Percentiles rank a stretch among this genome's conserved stretches.
phyloP scores from a whole-genome alignment of 2,329 filamentous ascomycete genomes.

The Balansia obtecta region DNA sequence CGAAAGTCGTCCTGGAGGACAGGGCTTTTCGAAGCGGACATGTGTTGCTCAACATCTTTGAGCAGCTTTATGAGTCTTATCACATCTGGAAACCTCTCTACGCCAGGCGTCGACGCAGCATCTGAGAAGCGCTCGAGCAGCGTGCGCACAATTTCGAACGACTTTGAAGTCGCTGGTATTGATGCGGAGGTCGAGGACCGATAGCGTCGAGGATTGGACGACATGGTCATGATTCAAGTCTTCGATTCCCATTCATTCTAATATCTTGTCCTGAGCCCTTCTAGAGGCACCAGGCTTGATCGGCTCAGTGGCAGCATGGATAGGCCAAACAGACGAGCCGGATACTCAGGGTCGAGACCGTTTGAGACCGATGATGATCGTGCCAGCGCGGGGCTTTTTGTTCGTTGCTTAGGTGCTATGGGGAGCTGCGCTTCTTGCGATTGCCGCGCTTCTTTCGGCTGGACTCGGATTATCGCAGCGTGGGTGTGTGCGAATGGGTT shows the following conservation, averaged over 20 bases:
- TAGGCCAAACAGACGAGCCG: slow-evolving; percentile 9
- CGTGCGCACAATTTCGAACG: slow-evolving; percentile 43
- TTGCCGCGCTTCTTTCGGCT: slow-evolving; percentile 5
- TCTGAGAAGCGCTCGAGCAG: slow-evolving; percentile 36
- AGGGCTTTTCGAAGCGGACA: slow-evolving; percentile 35
- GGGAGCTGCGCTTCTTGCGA: slow-evolving; percentile 2
- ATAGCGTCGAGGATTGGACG: slow-evolving; percentile 41
- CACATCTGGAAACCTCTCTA: slow-evolving; percentile 35
- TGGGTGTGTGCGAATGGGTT: background rate
- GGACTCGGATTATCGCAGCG: background rate
- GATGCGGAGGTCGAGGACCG: slow-evolving; percentile 54
- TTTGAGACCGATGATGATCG: background rate
- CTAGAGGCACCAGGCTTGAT: slow-evolving; percentile 24
- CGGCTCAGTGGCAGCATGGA: slow-evolving; percentile 23
- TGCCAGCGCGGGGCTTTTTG: slow-evolving; percentile 2
- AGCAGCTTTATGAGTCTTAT: slow-evolving; percentile 40
- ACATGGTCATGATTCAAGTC: slow-evolving; percentile 28
- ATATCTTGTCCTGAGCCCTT: slow-evolving; percentile 19
- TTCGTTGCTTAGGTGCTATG: background rate
- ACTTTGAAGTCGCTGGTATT: slow-evolving; percentile 43
- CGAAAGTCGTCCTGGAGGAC: slow-evolving; percentile 69
- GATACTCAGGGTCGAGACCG: background rate
- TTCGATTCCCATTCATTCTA: slow-evolving; percentile 5
- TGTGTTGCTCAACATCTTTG: slow-evolving; percentile 52
- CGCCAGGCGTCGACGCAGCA: slow-evolving; percentile 19